Conservation (phyloP, 1,139 yeast species). For the Nakaseomyces bracarensis region DNA sequence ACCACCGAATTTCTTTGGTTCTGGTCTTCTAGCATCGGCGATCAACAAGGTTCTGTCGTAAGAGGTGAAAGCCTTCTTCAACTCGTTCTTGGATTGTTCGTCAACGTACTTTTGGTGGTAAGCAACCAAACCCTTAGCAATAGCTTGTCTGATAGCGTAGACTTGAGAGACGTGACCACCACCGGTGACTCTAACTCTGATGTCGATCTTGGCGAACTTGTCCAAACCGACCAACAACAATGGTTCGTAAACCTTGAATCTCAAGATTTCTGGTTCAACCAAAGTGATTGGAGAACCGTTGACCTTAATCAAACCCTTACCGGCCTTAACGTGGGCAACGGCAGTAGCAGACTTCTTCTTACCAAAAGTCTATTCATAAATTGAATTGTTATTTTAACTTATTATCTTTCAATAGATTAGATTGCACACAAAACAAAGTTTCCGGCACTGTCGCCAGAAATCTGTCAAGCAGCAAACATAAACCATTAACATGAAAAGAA, state of each 20-base stretch:
- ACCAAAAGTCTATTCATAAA: conserved; percentile 76
- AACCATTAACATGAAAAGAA: neutral
- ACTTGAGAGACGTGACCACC: conserved; percentile 99
- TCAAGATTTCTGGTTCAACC: conserved; percentile 97
- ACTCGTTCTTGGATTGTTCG: conserved; percentile 98
- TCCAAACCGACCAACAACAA: conserved; percentile 96
- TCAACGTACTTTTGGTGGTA: conserved; percentile 99
- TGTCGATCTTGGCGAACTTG: conserved; percentile 96
- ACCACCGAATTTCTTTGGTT: conserved; percentile 99
- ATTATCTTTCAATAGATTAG: too few species aligned
- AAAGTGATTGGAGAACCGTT: conserved; percentile 99
- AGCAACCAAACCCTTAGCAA: conserved; percentile 99
- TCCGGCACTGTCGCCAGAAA: too few species aligned
- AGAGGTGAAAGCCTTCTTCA: conserved; percentile 93
- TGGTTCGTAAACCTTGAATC: conserved; percentile 99
- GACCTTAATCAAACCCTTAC: conserved; percentile 98
- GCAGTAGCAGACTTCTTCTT: conserved; percentile 99
- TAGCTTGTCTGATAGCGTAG: conserved; percentile 99
- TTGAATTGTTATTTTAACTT: too few species aligned
- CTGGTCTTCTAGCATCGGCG: conserved; percentile 99
- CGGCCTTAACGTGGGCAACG: conserved; percentile 99
- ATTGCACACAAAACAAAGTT: too few species aligned
- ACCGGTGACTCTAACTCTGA: conserved; percentile 98
- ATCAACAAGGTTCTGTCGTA: conserved; percentile 99
- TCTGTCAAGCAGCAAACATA: too few species aligned